Evolutionary conservation across 768 basidiomycete genomes (phyloP).

Genomic region (Tephrocybe rancida): DNA sequence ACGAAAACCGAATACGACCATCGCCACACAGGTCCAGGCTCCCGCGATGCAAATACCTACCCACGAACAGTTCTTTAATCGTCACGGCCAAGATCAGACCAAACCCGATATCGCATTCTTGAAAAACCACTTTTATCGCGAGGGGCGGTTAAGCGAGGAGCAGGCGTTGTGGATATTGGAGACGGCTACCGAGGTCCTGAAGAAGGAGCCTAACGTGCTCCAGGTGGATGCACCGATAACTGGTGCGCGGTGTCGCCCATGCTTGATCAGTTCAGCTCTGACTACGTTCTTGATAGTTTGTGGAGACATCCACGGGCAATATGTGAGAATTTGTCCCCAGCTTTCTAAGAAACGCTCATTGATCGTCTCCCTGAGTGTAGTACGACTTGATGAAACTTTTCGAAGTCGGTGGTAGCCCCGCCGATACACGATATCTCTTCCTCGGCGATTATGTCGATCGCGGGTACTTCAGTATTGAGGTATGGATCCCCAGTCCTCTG

Average conservation of each 20-base stretch:
- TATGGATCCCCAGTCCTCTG: slow-evolving; percentile 28
- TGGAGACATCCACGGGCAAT: slow-evolving; percentile 99
- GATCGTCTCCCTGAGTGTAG: slow-evolving; percentile 37
- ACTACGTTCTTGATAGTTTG: slow-evolving; percentile 58
- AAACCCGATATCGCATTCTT: slow-evolving; percentile 96
- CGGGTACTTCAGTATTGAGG: slow-evolving; percentile 94
- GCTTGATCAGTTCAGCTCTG: background rate
- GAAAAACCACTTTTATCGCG: slow-evolving; percentile 99
- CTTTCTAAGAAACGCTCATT: background rate
- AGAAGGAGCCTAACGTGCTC: slow-evolving; percentile 86
- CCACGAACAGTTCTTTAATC: slow-evolving; percentile 90
- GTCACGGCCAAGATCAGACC: slow-evolving; percentile 67
- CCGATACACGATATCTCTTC: slow-evolving; percentile 91
- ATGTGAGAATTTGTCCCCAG: slow-evolving; percentile 59
- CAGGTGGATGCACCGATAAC: slow-evolving; percentile 98
- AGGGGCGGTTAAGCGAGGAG: slow-evolving; percentile 91
- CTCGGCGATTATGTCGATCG: slow-evolving; percentile 93
- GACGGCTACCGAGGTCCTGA: slow-evolving; percentile 82
- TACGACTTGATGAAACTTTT: slow-evolving; percentile 96
- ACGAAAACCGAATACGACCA: slow-evolving; percentile 2
- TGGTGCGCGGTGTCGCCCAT: slow-evolving; percentile 49
- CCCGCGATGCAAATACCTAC: slow-evolving; percentile 94
- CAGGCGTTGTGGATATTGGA: slow-evolving; percentile 94
- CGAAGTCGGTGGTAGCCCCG: slow-evolving; percentile 93
- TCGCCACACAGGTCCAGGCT: slow-evolving; percentile 81